Base-by-base conservation (phyloP, 2,329 filamentous ascomycete species). In the Exophiala alcalophila region DNA sequence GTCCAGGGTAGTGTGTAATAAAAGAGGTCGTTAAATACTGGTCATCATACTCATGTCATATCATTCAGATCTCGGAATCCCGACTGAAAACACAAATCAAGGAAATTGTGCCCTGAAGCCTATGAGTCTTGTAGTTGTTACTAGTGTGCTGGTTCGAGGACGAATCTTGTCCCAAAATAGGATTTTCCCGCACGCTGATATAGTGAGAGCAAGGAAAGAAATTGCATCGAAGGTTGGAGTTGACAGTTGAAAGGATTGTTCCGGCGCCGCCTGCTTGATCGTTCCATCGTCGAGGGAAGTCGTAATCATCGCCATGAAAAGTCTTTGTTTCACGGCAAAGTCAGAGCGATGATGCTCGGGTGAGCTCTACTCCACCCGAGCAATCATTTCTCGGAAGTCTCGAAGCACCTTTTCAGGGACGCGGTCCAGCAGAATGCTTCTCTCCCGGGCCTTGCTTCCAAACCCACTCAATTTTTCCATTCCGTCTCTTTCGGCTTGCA, bases 361-460 rank as follows among this genome's bases (percentile, higher is more conserved):
- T n/a, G n/a, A n/a, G n/a, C n/a, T 35, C 60, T 83, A 67, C 77
- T 49, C 48, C 19, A 44, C 38, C 60, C 92, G 85, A 53, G 84
- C 80, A 57, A 95, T 85, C 78, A 94, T 89, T 66, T 87, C 86
- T 59, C 86, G 86, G 71, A 97, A 97, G 63, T 91, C 88, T 57
- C 83, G 81, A 40, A 98, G 88, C 34, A 97, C 89, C 53, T 97
- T 89, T 57, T 81, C 78, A 10, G 92, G 90, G 57, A 97, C 90
- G 66, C 90, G 86, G 60, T 96, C 89, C 87, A 88, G 95, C 44
- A 97, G 80, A 49, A 97, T 76, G 50, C 88, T 94, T 44, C 91
- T 80, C 23, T 90, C 94, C 69, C 95, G 95, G 28, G 96, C 86
- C 59, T 96, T 89, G 44, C 90, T 49, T 14, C 47, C 29, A 10